Conservation (phyloP, 2,329 filamentous ascomycete species). For the Xylaria sp. region DNA sequence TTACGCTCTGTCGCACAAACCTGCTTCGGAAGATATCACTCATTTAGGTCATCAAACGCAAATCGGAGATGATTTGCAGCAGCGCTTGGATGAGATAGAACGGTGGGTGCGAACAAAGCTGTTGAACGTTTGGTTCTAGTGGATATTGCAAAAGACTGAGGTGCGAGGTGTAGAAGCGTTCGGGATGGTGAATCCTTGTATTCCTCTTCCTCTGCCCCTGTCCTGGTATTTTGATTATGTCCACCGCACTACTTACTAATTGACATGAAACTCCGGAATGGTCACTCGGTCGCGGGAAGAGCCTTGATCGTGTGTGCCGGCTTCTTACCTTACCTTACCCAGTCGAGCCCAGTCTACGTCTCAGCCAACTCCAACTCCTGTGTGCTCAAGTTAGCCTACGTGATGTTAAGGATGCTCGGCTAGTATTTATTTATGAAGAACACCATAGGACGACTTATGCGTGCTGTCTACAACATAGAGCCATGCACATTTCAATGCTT, state of each 20-base stretch:
- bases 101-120: neutral
- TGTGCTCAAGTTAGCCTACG: neutral
- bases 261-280: too few species aligned
- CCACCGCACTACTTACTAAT: too few species aligned
- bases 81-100: neutral
- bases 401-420: too few species aligned
- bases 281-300: too few species aligned
- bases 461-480: too few species aligned
- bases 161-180: constrained; percentile 10
- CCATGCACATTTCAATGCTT: too few species aligned
- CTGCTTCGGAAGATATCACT: neutral
- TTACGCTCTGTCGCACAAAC: neutral
- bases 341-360: too few species aligned
- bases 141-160: constrained; percentile 1
- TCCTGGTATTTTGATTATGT: too few species aligned
- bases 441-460: too few species aligned
- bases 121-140: neutral
- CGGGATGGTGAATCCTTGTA: too few species aligned
- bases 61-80: constrained; percentile 21
- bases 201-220: constrained; percentile 1
- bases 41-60: too few species aligned
- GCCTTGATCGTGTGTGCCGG: neutral
- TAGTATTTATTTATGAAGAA: too few species aligned
- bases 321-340: neutral
- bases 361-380: neutral